Conservation (phyloP, 192 early-diverging fungal species). For the Coemansia reversa region DNA sequence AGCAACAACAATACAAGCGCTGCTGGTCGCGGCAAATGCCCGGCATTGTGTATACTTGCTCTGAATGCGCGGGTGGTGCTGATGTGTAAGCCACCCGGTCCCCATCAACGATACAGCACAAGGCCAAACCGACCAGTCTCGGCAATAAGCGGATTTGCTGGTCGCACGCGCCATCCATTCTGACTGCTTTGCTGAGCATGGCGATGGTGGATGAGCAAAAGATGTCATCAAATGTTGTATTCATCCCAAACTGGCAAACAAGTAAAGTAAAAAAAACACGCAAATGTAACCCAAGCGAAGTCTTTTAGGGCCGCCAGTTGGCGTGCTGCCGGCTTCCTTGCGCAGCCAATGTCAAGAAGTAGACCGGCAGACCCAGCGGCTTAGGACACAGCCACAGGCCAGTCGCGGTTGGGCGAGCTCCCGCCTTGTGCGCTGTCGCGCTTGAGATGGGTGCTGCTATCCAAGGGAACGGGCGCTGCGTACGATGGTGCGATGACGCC, state of each 20-base stretch:
- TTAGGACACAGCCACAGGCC: constrained; percentile 43
- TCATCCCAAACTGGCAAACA: neutral
- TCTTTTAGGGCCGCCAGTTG: neutral
- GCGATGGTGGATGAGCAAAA: neutral
- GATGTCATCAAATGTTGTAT: neutral
- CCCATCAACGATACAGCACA: neutral
- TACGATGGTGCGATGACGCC: constrained; percentile 14
- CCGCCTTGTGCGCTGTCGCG: constrained; percentile 7
- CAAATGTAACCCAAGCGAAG: neutral
- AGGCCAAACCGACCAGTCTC: neutral
- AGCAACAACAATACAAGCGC: neutral
- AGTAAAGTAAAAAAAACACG: neutral
- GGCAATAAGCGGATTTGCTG: neutral
- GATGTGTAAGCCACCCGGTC: neutral
- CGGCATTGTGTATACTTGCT: neutral
- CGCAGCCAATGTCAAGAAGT: neutral
- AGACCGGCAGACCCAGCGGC: neutral
- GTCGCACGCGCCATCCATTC: neutral
- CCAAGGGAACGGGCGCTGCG: constrained; percentile 33
- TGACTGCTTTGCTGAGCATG: neutral
- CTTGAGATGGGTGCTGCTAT: neutral
- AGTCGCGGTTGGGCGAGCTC: constrained; percentile 44
- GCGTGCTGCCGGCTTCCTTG: neutral
- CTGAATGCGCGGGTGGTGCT: neutral
- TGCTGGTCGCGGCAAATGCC: neutral